Evolutionary conservation across 768 basidiomycete species (phyloP), one percentile per base, ranked within the genome.

Genomic region (Paxillus ammoniavirescens): DNA sequence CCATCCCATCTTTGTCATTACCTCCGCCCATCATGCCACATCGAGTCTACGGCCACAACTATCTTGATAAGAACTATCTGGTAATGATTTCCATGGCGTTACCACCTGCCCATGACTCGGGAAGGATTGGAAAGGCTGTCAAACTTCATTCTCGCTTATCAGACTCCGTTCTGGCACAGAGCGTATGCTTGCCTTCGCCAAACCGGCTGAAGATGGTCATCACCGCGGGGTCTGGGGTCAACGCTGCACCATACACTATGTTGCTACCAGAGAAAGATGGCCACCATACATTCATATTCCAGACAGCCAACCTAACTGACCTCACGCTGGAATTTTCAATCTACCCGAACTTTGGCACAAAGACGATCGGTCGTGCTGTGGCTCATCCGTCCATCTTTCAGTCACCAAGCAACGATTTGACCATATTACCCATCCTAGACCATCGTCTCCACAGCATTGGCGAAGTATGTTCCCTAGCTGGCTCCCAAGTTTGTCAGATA

Each of bases 21-120:
- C 97, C 97, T 2, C 97, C 97, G 1, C 97, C 97, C 2, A 98
- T 98, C 67, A 96, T 99, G 82, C 94, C 97, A 28, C 93, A 98
- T 67, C 85, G 93, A 49, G 90, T 96, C 31, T 99, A 99, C 67
- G 96, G 96, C 7, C 96, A 99, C 74, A 96, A 92, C 65, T 93
- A 91, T 70, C 79, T 99, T 48, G 93, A 96, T 70, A 87, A 84
- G 63, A 85, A 85, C 46, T 84, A 84, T 63, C 77, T 98, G 33
- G 84, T 98, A 5, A 91, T 96, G 63, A 78, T 99, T 42, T 83
- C 88, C 0, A 82, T 98, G 42, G 93, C 93, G 2, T 43, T 56
- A n/a, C 59, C 61, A 18, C 82, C 83, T 56, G 71, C 72, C 1
- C 61, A 70, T 15, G 70, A 65, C 37, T 49, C 63, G 13, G 58